Conservation (phyloP, 345 rosid species). For the Turritis glabra region DNA sequence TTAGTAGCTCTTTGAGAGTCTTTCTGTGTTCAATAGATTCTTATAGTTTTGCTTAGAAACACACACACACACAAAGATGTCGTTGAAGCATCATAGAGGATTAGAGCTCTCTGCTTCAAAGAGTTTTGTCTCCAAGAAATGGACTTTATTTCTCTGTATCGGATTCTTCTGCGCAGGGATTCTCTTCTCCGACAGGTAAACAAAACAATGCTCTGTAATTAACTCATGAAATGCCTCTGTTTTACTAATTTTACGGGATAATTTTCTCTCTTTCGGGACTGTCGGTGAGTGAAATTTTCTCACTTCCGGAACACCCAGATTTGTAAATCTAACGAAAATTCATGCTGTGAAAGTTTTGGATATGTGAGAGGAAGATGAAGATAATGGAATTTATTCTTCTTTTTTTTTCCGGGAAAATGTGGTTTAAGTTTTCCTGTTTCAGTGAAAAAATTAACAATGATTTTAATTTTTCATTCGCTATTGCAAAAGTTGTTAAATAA, state of each 20-base stretch:
- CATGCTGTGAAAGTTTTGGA: background rate
- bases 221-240: constrained; percentile 5
- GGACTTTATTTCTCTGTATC: constrained; percentile 78
- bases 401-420: background rate
- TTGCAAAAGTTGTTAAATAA: background rate
- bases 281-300: constrained; percentile 20
- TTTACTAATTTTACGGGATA: constrained; percentile 11
- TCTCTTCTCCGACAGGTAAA: constrained; percentile 89
- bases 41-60: background rate
- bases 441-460: background rate
- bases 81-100: constrained; percentile 43
- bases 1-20: constrained; percentile 8
- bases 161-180: constrained; percentile 93
- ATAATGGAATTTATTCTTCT: too few relatives aligned
- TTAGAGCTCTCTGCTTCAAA: constrained; percentile 37
- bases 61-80: constrained; percentile 19
- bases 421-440: background rate
- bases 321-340: background rate
- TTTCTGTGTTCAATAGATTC: background rate
- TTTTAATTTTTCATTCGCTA: background rate
- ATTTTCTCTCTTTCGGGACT: constrained; percentile 1
- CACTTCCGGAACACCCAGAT: background rate
- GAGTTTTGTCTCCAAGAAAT: constrained; percentile 68
- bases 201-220: constrained; percentile 4
- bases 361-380: too few relatives aligned